Evolutionary conservation across 257 asterid species (phyloP).

Genomic region (Forsythia viridissima): DNA sequence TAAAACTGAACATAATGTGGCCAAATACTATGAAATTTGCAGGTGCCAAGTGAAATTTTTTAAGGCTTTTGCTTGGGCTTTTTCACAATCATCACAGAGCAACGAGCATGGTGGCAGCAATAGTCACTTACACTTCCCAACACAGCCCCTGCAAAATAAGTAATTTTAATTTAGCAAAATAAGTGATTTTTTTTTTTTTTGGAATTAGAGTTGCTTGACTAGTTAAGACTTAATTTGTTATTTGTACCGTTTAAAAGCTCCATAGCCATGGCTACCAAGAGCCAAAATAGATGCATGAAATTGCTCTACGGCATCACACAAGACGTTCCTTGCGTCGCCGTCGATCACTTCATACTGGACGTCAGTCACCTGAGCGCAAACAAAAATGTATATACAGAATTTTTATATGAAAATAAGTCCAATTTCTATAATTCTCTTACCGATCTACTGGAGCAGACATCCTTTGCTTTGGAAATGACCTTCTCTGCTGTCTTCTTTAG

Average conservation of each 20-base stretch:
- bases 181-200: not conserved
- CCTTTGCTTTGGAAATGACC: conserved; percentile 29
- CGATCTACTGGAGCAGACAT: conserved; percentile 25
- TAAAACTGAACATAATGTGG: not conserved
- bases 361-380: conserved; percentile 13
- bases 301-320: conserved; percentile 31
- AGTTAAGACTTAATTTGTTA: not conserved
- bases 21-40: not conserved
- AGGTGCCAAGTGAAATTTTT: not conserved
- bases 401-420: not conserved
- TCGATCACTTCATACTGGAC: conserved; percentile 22
- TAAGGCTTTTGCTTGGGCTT: conserved; percentile 38
- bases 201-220: not conserved
- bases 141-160: conserved; percentile 59
- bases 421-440: not conserved
- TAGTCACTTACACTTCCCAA: conserved; percentile 85
- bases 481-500: conserved; percentile 27
- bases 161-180: conserved; percentile 3
- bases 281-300: conserved; percentile 37
- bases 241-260: conserved; percentile 31
- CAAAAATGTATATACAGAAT: not conserved
- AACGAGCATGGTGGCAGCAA: conserved; percentile 78
- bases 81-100: conserved; percentile 83
- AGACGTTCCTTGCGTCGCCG: conserved; percentile 37
- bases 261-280: conserved; percentile 50